phyloP scores from a whole-genome alignment of 805 yeast genomes.

The Candida endomychidarum region DNA sequence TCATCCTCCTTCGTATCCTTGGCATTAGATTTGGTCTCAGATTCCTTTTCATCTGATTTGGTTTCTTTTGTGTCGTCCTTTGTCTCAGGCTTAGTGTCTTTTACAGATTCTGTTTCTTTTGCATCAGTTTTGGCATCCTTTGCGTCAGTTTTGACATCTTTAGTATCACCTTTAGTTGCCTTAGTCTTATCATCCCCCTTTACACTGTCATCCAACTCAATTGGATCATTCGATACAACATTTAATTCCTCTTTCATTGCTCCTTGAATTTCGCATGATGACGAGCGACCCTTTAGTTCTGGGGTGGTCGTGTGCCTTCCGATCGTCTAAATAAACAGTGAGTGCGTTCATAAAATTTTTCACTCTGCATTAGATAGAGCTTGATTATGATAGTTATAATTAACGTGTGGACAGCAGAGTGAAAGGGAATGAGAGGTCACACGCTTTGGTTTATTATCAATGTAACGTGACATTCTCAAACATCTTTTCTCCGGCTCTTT shows the following conservation, averaged over 20 bases:
- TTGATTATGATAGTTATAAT: constrained; percentile 29
- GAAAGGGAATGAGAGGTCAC: constrained; percentile 21
- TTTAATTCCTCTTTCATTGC: constrained; percentile 24
- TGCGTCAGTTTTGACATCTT: background rate
- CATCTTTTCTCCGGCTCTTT: background rate
- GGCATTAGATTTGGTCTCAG: no score
- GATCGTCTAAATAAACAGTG: no score
- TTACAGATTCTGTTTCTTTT: background rate
- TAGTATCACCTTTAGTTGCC: background rate
- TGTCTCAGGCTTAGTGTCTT: background rate
- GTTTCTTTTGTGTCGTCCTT: constrained; percentile 4
- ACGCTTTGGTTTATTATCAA: background rate
- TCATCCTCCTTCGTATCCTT: constrained; percentile 10
- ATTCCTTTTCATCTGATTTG: background rate
- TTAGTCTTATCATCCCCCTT: background rate
- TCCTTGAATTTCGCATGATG: constrained; percentile 3
- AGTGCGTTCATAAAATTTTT: constrained; percentile 5
- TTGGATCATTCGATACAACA: constrained; percentile 36
- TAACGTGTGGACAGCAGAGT: constrained; percentile 52
- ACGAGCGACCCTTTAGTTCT: no score
- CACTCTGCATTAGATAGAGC: constrained; percentile 37
- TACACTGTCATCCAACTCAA: constrained; percentile 17
- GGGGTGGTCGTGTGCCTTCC: no score
- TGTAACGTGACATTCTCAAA: constrained; percentile 4
- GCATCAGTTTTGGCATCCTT: background rate